Evolutionary conservation across 495 filamentous ascomycete species (phyloP), one percentile per base, ranked within the genome.

Genomic region (Jackrogersella multiformis): DNA sequence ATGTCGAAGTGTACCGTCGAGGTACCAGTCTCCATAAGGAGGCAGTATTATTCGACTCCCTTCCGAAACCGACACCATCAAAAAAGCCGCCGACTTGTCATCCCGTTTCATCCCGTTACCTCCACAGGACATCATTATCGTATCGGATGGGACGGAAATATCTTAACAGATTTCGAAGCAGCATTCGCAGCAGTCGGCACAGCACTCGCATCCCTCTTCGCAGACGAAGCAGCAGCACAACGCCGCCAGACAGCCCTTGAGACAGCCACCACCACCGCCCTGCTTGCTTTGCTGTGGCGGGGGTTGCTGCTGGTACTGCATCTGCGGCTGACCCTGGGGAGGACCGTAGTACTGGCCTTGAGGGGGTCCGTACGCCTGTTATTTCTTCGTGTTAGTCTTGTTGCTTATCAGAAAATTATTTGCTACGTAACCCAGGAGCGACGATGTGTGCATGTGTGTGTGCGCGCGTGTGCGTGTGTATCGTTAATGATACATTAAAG

Each of bases 141-240:
- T 56, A 56, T 64, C 42, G 55, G 49, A 20, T 56, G 35, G 36
- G 52, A 30, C 5, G 18, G 16, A 39, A 15, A 9, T 20, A n/a
- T 26, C 55, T 79, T 65, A 79, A 56, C 70, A 85, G 64, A 84
- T 86, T 64, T 86, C 82, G 66, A 83, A 80, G 61, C 80, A 86
- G 77, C 88, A 90, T 69, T 90, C 87, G 73, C 83, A 82, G 74
- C 88, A 90, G 1, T 89, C 89, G 39, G 87, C 85, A 72, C 90
- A 92, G 78, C 89, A 92, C 68, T 92, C 90, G 73, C 90, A 92
- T 44, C 88, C 85, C 77, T 92, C 87, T 71, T 92, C 90, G 67
- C 88, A 90, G 20, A 92, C 84, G 77, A 89, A 92, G 71, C 90
- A 92, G 72, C 90, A 93, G 81, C 89, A 92, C 42, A 92, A 77